phyloP scores from a whole-genome alignment of 495 filamentous ascomycete species.

The Choiromyces venosus region DNA sequence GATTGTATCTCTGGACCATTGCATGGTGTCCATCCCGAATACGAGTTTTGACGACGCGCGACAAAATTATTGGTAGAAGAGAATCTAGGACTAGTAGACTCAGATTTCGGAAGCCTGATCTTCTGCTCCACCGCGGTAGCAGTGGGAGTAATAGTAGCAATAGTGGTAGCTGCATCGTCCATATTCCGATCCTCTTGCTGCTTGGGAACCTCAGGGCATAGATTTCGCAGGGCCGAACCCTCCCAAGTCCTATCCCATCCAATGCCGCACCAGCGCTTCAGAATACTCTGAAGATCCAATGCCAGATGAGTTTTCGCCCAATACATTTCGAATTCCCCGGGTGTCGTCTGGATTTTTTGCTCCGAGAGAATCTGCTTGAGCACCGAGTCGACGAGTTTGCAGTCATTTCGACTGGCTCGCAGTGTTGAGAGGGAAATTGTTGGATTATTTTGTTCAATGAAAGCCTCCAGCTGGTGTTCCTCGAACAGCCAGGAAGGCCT shows the following conservation, averaged over 20 bases:
- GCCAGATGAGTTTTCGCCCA: constrained; percentile 35
- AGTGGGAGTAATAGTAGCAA: background rate
- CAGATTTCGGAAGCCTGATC: background rate
- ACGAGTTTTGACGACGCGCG: background rate
- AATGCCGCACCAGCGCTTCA: constrained; percentile 29
- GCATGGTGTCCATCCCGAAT: background rate
- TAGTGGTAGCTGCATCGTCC: background rate
- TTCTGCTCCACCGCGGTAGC: background rate
- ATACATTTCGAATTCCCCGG: constrained; percentile 30
- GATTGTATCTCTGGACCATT: background rate
- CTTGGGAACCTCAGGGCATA: background rate
- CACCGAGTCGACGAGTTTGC: constrained; percentile 23
- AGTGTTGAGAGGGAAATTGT: constrained; percentile 14
- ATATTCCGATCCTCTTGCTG: background rate
- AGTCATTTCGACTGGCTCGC: constrained; percentile 21
- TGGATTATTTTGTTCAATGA: constrained; percentile 19
- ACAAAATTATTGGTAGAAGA: background rate
- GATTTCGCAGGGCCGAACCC: constrained; percentile 16
- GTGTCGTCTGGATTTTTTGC: constrained; percentile 8
- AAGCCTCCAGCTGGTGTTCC: constrained; percentile 9
- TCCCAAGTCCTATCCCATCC: constrained; percentile 30
- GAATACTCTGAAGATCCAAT: constrained; percentile 35
- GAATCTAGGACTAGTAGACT: background rate
- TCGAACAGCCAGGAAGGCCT: constrained; percentile 29
- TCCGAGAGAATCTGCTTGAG: constrained; percentile 21